A percentile compares a stretch with the other conserved stretches of the same genome.
phyloP scores from a whole-genome alignment of 139 green algal genomes.

The Edaphochlamys debaryana region DNA sequence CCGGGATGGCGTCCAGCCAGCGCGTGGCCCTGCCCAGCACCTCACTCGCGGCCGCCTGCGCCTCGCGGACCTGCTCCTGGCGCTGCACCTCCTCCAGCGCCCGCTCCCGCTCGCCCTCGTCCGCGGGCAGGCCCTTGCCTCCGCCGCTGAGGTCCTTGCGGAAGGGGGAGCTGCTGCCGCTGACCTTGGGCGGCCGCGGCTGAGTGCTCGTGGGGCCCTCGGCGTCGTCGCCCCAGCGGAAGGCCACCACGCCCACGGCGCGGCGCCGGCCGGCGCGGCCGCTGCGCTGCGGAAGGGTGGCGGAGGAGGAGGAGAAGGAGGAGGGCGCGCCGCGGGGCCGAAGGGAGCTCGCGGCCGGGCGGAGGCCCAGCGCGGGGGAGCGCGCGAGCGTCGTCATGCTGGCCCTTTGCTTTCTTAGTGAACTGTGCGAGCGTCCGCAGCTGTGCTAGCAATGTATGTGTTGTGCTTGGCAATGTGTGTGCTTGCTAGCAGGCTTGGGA shows the following conservation, averaged over 20 bases:
- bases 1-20: background rate
- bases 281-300: no score
- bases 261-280: no score
- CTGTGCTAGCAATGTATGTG: no score
- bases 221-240: background rate
- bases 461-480: no score
- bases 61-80: slow-evolving; percentile 5
- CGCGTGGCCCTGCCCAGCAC: background rate
- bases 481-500: no score
- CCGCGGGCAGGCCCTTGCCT: background rate
- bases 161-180: background rate
- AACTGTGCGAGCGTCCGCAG: no score
- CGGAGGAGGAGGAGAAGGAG: no score
- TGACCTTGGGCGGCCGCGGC: background rate
- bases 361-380: no score
- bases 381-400: no score
- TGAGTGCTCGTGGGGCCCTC: background rate
- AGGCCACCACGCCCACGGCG: background rate
- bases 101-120: background rate
- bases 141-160: background rate
- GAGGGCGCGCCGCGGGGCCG: no score
- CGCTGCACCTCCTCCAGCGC: background rate
- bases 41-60: background rate
- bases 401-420: no score
- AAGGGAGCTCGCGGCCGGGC: no score